A percentile compares a stretch with the other conserved stretches of the same genome.
Conservation (phyloP, 495 filamentous ascomycete genomes). For the Penicillium bialowiezense region DNA sequence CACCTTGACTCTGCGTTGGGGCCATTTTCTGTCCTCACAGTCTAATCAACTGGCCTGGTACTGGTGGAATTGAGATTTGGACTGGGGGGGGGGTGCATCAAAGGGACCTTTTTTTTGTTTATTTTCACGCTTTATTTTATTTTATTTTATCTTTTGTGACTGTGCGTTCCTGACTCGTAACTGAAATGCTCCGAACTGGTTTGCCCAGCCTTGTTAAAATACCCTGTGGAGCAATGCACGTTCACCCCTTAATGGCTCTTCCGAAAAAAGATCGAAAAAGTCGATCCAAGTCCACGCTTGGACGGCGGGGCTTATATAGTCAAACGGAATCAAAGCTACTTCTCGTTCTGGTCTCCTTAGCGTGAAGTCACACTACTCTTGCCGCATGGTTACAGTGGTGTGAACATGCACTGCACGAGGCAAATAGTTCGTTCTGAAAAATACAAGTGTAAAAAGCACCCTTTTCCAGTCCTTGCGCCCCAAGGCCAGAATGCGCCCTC, state of each 20-base stretch:
- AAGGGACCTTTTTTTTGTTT: not conserved
- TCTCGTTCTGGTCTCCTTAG: too few relatives aligned
- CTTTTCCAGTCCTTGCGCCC: too few relatives aligned
- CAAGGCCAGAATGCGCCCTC: too few relatives aligned
- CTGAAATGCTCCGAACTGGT: not conserved
- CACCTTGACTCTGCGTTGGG: not conserved
- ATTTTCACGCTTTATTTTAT: not conserved
- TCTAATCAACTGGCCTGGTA: too few relatives aligned
- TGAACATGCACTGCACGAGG: too few relatives aligned
- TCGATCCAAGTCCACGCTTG: not conserved
- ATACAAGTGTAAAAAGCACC: too few relatives aligned
- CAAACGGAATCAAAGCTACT: constrained; percentile 6
- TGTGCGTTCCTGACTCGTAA: too few relatives aligned
- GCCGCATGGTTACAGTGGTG: too few relatives aligned
- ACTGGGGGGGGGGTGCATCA: not conserved
- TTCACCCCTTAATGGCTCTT: too few relatives aligned
- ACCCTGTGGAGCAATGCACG: not conserved
- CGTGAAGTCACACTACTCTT: not conserved
- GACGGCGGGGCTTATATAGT: not conserved
- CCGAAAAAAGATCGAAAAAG: not conserved
- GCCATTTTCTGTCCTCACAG: not conserved
- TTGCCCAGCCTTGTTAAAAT: not conserved
- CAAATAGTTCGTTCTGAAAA: too few relatives aligned
- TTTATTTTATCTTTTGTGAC: not conserved
- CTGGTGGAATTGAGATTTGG: not conserved